Conservation (phyloP, 805 yeast genomes). For the Candida orba region DNA sequence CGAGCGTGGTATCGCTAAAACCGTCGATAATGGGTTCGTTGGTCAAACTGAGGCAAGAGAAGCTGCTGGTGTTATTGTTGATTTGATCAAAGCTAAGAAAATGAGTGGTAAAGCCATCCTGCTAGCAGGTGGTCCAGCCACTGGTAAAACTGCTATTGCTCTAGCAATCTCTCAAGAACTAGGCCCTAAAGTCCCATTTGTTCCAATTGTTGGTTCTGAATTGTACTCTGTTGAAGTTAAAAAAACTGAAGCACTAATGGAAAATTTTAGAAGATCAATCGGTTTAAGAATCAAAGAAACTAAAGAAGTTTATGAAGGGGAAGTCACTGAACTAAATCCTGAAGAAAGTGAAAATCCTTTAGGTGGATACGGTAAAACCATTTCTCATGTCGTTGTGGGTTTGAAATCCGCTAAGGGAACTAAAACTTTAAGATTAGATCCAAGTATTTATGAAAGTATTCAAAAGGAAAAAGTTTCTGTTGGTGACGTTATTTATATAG, state of each 20-base stretch:
- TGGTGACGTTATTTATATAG: constrained; percentile 96
- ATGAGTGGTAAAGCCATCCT: constrained; percentile 95
- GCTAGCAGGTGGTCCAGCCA: constrained; percentile 96
- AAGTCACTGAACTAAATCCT: constrained; percentile 90
- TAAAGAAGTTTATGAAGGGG: constrained; percentile 97
- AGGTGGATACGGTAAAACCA: constrained; percentile 97
- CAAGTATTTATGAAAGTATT: constrained; percentile 85
- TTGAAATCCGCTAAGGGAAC: constrained; percentile 89
- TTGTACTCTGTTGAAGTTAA: constrained; percentile 93
- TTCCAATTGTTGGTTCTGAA: constrained; percentile 95
- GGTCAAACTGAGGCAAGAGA: constrained; percentile 70
- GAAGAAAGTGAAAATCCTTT: constrained; percentile 95
- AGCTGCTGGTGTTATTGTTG: constrained; percentile 94
- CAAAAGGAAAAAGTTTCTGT: constrained; percentile 91
- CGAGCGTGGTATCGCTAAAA: constrained; percentile 79
- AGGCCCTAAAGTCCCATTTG: constrained; percentile 96
- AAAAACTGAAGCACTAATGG: constrained; percentile 94
- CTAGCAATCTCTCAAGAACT: constrained; percentile 92
- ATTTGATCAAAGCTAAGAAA: constrained; percentile 83
- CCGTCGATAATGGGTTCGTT: constrained; percentile 79
- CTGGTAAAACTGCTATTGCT: constrained; percentile 97
- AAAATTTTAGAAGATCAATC: constrained; percentile 92
- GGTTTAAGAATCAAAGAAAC: constrained; percentile 95
- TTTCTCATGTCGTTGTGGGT: constrained; percentile 89
- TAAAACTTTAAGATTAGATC: constrained; percentile 83